These are phyloP conservation scores for Stevia rebaudiana DNA, from an alignment of 140 eudicot species.

Conservation along the genomic window DNA sequence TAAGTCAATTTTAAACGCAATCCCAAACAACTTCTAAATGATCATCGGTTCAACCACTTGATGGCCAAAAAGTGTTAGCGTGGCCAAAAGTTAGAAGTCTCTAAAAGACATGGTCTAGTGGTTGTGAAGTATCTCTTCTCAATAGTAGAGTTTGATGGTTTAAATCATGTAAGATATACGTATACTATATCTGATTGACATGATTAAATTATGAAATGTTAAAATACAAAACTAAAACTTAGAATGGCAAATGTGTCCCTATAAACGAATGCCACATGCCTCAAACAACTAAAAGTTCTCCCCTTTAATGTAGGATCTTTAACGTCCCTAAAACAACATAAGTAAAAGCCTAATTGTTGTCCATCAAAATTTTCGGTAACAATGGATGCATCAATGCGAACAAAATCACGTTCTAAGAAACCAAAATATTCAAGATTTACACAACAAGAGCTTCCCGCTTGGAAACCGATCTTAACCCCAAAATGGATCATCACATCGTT, in stretches of 20 bases:
- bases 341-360: background rate
- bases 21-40: too few relatives aligned
- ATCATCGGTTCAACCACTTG: too few relatives aligned
- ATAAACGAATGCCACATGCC: conserved; percentile 8
- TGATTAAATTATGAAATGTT: too few relatives aligned
- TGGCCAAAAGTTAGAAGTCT: too few relatives aligned
- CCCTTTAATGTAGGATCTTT: conserved; percentile 25
- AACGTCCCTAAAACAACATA: conserved; percentile 12
- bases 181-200: too few relatives aligned
- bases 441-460: conserved; percentile 91
- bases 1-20: too few relatives aligned
- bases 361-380: background rate
- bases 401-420: conserved; percentile 20
- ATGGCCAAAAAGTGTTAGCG: too few relatives aligned
- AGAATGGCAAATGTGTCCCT: background rate
- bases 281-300: conserved; percentile 7
- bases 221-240: background rate
- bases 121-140: too few relatives aligned
- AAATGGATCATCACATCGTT: conserved; percentile 58
- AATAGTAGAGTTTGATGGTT: too few relatives aligned
- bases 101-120: too few relatives aligned
- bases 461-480: conserved; percentile 86
- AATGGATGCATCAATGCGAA: conserved; percentile 23
- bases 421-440: conserved; percentile 65
- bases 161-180: too few relatives aligned